Conservation (phyloP, 179 eudicot genomes). For the Heliamphora pulchella region DNA sequence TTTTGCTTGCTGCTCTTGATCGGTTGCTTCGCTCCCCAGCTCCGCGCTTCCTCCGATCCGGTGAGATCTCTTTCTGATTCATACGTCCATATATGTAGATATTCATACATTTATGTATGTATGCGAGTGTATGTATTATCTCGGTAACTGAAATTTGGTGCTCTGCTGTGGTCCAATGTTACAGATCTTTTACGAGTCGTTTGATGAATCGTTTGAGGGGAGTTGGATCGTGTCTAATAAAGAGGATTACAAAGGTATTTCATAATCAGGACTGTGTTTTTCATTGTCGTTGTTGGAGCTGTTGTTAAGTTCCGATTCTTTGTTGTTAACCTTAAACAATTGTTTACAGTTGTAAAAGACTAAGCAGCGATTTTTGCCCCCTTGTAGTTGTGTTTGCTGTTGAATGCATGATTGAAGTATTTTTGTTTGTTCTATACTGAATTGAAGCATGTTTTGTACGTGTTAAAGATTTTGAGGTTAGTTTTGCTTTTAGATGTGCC, state of each 20-base stretch:
- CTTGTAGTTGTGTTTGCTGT: not conserved
- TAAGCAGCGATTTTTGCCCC: not conserved
- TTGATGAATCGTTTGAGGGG: constrained; percentile 72
- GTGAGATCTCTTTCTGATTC: constrained; percentile 19
- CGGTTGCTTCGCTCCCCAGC: constrained; percentile 36
- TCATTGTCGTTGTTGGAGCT: too few species aligned
- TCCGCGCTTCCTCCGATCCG: constrained; percentile 44
- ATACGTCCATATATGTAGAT: not conserved
- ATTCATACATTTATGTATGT: too few species aligned
- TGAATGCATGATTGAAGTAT: not conserved
- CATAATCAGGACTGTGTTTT: not conserved
- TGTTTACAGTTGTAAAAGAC: not conserved
- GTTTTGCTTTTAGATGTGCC: not conserved
- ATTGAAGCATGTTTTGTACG: not conserved
- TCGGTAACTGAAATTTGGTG: constrained; percentile 7
- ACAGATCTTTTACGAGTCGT: constrained; percentile 71
- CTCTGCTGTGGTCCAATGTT: constrained; percentile 2
- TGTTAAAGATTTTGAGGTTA: not conserved
- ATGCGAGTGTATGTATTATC: not conserved
- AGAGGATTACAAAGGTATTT: constrained; percentile 62
- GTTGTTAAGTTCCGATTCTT: too few species aligned
- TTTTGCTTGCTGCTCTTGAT: constrained; percentile 29
- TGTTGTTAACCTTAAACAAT: too few species aligned
- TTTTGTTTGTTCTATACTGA: not conserved
- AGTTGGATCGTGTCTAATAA: constrained; percentile 79